Percentiles rank a stretch among this genome's conserved stretches.
These are phyloP conservation scores for Guyanaporus albipodus DNA, from an alignment of 768 basidiomycete genomes.

Conservation along the genomic window DNA sequence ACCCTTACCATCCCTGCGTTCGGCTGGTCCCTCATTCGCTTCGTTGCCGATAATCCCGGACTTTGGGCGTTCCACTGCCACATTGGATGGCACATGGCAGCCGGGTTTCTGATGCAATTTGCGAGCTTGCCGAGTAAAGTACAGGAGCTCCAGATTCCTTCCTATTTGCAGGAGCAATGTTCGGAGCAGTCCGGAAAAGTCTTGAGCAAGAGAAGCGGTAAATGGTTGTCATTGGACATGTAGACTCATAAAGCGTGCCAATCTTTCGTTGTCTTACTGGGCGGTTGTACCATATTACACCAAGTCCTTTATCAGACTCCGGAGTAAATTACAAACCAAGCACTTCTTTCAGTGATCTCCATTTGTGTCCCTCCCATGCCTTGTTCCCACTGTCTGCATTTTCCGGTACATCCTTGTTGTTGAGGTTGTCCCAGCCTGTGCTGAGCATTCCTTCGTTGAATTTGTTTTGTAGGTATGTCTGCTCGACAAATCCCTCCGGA, in stretches of 20 bases:
- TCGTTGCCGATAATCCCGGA: constrained; percentile 42
- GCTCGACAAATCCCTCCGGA: constrained; percentile 27
- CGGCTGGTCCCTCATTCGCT: constrained; percentile 37
- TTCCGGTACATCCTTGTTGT: constrained; percentile 29
- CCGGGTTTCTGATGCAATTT: constrained; percentile 40
- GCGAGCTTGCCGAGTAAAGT: constrained; percentile 36
- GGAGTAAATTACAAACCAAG: constrained; percentile 20
- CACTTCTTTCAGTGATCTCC: constrained; percentile 23
- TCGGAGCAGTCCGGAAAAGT: constrained; percentile 29
- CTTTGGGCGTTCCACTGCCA: constrained; percentile 47
- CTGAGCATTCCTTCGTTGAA: constrained; percentile 30
- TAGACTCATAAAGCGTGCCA: no score
- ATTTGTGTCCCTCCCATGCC: constrained; percentile 29
- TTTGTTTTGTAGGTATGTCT: constrained; percentile 29
- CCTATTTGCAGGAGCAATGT: constrained; percentile 34
- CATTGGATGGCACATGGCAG: constrained; percentile 37
- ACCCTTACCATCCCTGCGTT: constrained; percentile 39
- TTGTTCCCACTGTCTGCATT: constrained; percentile 30
- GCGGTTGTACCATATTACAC: no score
- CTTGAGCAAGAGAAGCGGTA: constrained; percentile 16
- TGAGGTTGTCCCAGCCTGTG: constrained; percentile 33
- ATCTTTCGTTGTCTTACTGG: no score
- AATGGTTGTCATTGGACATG: constrained; percentile 18
- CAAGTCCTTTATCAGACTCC: background rate
- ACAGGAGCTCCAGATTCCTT: constrained; percentile 33